These are phyloP conservation scores for Candida glucosophila DNA, from an alignment of 1,139 yeast species.

Conservation along the genomic window DNA sequence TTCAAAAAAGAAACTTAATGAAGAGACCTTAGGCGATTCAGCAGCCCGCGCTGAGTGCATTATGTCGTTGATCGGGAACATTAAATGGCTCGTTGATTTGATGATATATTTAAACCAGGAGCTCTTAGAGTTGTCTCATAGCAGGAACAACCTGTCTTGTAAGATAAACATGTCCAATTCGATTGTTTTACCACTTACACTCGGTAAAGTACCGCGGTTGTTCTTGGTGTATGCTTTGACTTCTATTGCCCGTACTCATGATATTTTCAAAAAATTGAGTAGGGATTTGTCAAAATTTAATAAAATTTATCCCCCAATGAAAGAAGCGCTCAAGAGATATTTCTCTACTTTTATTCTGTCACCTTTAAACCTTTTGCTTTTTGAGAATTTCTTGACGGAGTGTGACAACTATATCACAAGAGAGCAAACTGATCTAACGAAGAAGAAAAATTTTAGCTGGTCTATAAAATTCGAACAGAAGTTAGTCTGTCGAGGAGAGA, in stretches of 20 bases:
- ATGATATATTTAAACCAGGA: slow-evolving; percentile 63
- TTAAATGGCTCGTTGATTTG: slow-evolving; percentile 75
- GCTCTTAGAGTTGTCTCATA: slow-evolving; percentile 31
- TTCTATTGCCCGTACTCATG: slow-evolving; percentile 61
- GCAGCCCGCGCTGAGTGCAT: slow-evolving; percentile 50
- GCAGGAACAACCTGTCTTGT: slow-evolving; percentile 14
- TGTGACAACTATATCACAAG: slow-evolving; percentile 27
- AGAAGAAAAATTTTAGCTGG: slow-evolving; percentile 21
- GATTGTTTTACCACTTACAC: slow-evolving; percentile 41
- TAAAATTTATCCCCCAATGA: slow-evolving; percentile 42
- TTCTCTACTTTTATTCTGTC: slow-evolving; percentile 44
- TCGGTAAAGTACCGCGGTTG: slow-evolving; percentile 65
- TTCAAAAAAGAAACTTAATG: slow-evolving; percentile 40
- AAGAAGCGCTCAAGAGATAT: slow-evolving; percentile 45
- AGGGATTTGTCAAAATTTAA: slow-evolving; percentile 33
- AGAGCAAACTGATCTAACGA: slow-evolving; percentile 16
- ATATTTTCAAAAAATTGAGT: slow-evolving; percentile 40
- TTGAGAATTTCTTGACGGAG: slow-evolving; percentile 57
- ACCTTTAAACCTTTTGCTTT: slow-evolving; percentile 50
- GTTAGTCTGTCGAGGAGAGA: slow-evolving; percentile 53
- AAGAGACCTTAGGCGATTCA: slow-evolving; percentile 47
- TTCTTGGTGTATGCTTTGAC: slow-evolving; percentile 63
- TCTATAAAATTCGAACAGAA: slow-evolving; percentile 52
- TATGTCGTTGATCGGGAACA: slow-evolving; percentile 56
- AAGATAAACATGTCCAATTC: slow-evolving; percentile 22